A percentile compares a stretch with the other conserved stretches of the same genome.
Conservation (phyloP, 768 basidiomycete genomes). For the Pulveroboletus sp. region DNA sequence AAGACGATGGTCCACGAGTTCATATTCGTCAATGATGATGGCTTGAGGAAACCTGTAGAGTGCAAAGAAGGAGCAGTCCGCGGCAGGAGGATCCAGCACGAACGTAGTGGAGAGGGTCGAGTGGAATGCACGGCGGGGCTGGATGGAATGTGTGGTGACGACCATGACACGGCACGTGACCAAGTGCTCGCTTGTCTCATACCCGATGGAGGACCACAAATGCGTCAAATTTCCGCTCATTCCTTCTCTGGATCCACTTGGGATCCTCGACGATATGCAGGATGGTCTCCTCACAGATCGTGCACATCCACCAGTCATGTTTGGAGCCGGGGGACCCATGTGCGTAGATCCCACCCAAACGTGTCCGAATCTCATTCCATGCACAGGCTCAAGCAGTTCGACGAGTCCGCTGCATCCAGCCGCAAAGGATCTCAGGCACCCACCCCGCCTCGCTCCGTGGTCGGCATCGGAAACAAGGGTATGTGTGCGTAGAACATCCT, state of each 20-base stretch:
- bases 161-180: conserved; percentile 16
- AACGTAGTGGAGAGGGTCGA: conserved; percentile 27
- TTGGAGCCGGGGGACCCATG: conserved; percentile 79
- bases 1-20: conserved; percentile 35
- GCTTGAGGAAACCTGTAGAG: conserved; percentile 36
- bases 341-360: conserved; percentile 30
- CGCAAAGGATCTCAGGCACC: conserved; percentile 69
- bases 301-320: conserved; percentile 49
- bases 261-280: conserved; percentile 29
- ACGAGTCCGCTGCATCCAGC: conserved; percentile 70
- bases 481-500: conserved; percentile 2
- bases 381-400: conserved; percentile 73
- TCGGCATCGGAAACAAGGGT: conserved; percentile 91
- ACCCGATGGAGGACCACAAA: conserved; percentile 16
- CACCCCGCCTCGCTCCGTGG: conserved; percentile 80
- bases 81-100: conserved; percentile 6
- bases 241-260: conserved; percentile 10
- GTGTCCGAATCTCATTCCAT: neutral
- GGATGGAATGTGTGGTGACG: conserved; percentile 18
- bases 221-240: conserved; percentile 10
- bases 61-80: conserved; percentile 30
- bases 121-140: conserved; percentile 28
- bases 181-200: neutral
- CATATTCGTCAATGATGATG: conserved; percentile 45
- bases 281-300: conserved; percentile 15